A percentile compares a stretch with the other conserved stretches of the same genome.
These are phyloP conservation scores for Ganoderma meredithae DNA, from an alignment of 1,284 basidiomycete species.

Conservation along the genomic window DNA sequence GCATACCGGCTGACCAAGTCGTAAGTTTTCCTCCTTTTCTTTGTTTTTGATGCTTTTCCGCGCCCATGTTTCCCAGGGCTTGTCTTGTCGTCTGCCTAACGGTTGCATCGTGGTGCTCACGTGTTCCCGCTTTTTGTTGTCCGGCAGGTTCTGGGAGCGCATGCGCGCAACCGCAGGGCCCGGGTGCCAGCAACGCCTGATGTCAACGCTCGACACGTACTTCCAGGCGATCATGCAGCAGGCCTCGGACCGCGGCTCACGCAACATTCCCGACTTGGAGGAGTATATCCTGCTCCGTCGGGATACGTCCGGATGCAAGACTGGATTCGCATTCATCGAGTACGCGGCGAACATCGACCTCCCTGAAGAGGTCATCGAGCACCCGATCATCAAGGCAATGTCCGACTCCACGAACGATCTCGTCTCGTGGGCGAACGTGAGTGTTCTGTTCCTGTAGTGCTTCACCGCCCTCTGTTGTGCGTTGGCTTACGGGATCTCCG, in stretches of 20 bases:
- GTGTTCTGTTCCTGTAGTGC: slow-evolving; percentile 16
- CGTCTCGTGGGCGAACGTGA: slow-evolving; percentile 51
- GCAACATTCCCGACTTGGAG: slow-evolving; percentile 44
- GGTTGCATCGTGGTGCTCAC: slow-evolving; percentile 15
- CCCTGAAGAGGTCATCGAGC: slow-evolving; percentile 49
- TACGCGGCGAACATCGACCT: slow-evolving; percentile 45
- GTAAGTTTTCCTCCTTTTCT: slow-evolving; percentile 22
- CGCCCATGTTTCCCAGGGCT: slow-evolving; percentile 8
- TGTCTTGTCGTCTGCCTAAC: slow-evolving; percentile 4
- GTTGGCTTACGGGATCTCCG: slow-evolving; percentile 20
- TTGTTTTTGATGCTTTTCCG: slow-evolving; percentile 1
- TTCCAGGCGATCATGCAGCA: slow-evolving; percentile 50
- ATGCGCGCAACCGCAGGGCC: slow-evolving; percentile 44
- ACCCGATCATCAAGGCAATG: slow-evolving; percentile 48
- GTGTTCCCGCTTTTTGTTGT: slow-evolving; percentile 19
- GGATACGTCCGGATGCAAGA: slow-evolving; percentile 51
- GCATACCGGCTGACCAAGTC: slow-evolving; percentile 35
- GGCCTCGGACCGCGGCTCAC: slow-evolving; percentile 47
- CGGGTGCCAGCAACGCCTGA: slow-evolving; percentile 46
- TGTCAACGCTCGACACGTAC: slow-evolving; percentile 48
- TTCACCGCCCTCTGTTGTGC: neutral
- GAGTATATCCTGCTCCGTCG: slow-evolving; percentile 50
- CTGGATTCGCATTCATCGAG: slow-evolving; percentile 49
- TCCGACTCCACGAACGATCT: slow-evolving; percentile 46
- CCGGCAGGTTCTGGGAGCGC: slow-evolving; percentile 48